phyloP scores from a whole-genome alignment of 2,329 filamentous ascomycete genomes.

The Trichophyton benhamiae region DNA sequence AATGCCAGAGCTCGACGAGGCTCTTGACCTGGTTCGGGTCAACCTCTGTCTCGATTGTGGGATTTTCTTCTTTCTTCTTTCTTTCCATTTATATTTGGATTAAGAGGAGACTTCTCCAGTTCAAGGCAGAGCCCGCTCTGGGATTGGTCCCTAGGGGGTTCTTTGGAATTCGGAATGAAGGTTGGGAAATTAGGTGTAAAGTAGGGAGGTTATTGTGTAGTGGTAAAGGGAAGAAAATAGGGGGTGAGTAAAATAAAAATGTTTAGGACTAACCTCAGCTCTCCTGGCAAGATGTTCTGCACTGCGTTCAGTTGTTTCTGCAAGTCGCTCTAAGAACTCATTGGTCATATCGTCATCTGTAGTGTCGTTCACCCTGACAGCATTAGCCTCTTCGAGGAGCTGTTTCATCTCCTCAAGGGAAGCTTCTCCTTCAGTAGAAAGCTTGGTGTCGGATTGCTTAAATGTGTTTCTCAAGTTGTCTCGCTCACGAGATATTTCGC shows the following conservation, averaged over 20 bases:
- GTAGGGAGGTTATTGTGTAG: background rate
- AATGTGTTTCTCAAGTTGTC: constrained; percentile 30
- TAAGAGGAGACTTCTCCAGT: background rate
- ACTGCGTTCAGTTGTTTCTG: constrained; percentile 46
- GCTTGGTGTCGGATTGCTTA: constrained; percentile 28
- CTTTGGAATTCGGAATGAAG: background rate
- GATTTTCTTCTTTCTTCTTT: background rate
- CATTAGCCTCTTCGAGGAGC: constrained; percentile 29
- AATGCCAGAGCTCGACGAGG: constrained; percentile 14
- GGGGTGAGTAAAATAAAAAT: constrained; percentile 1
- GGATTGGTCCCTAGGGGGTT: background rate
- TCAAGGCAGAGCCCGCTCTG: constrained; percentile 1
- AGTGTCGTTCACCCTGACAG: constrained; percentile 22
- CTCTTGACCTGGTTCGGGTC: constrained; percentile 14
- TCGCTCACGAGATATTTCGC: constrained; percentile 28
- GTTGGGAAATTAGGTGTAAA: background rate
- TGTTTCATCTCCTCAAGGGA: constrained; percentile 31
- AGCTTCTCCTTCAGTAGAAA: constrained; percentile 30
- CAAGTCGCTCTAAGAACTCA: constrained; percentile 33
- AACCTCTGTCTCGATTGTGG: constrained; percentile 9
- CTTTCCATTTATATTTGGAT: background rate
- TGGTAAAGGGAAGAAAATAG: background rate
- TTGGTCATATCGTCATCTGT: constrained; percentile 24
- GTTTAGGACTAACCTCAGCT: constrained; percentile 28
- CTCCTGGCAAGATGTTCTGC: constrained; percentile 31